Percentiles rank a stretch among this genome's conserved stretches.
Conservation (phyloP, 108 stramenopile genomes). For the Cyclostephanos tholiformis region DNA sequence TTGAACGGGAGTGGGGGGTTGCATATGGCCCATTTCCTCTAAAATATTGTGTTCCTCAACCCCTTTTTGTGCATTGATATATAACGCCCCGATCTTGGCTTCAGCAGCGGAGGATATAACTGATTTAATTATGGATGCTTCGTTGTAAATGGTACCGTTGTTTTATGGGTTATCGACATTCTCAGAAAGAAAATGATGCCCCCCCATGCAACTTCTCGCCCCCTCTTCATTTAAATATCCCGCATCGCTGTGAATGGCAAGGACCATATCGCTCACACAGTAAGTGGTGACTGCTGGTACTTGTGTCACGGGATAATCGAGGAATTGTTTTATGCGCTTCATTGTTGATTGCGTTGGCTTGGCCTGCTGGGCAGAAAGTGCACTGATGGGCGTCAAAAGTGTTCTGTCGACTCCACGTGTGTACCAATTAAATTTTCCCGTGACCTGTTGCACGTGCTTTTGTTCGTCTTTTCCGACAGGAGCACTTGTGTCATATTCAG, state of each 20-base stretch:
- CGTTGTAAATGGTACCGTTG: neutral
- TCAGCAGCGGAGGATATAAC: neutral
- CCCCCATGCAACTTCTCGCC: neutral
- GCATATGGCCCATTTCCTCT: too few species aligned
- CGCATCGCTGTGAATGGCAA: neutral
- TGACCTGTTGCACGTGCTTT: too few species aligned
- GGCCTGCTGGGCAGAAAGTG: too few species aligned
- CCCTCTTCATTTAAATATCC: neutral
- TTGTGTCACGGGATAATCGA: neutral
- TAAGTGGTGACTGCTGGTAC: neutral
- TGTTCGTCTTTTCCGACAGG: too few species aligned
- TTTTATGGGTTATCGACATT: neutral
- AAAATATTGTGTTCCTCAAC: neutral
- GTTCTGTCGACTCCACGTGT: too few species aligned
- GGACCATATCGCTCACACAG: neutral
- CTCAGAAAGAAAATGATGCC: neutral
- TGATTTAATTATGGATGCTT: neutral
- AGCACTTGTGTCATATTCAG: too few species aligned
- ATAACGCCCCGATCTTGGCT: neutral
- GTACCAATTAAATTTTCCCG: too few species aligned
- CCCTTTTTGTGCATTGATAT: neutral
- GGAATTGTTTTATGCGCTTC: neutral
- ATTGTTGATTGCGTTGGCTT: too few species aligned
- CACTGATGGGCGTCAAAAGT: too few species aligned
- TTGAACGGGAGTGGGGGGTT: too few species aligned